A percentile compares a stretch with the other conserved stretches of the same genome.
Conservation (phyloP, 176 grass and related monocot species). For the Triticum aestivum region IWGSC_CS_RefSeq_v2.1 NC_057802.1:336645078-336645577, state of each 20-base stretch:
- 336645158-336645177: not conserved
- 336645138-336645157: not conserved
- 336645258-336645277: constrained; percentile 45
- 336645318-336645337: not conserved
- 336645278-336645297: constrained; percentile 21
- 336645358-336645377: constrained; percentile 59
- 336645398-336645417: constrained; percentile 33
- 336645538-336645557: constrained; percentile 74
- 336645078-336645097: too few species aligned
- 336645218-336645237: constrained; percentile 92
- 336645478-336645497: constrained; percentile 77
- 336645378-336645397: constrained; percentile 80
- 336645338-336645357: constrained; percentile 27
- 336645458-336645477: constrained; percentile 8
- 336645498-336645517: constrained; percentile 52
- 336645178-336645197: constrained; percentile 50
- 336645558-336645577: constrained; percentile 92
- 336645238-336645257: constrained; percentile 60
- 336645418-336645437: constrained; percentile 1
- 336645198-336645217: constrained; percentile 78
- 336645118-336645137: not conserved
- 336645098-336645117: not conserved
- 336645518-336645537: constrained; percentile 49
- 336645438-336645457: not conserved
- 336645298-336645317: not conserved